Evolutionary conservation across 805 yeast species (phyloP), one percentile per base, ranked within the genome.

Genomic region (Suhomyces canberraensis): DNA sequence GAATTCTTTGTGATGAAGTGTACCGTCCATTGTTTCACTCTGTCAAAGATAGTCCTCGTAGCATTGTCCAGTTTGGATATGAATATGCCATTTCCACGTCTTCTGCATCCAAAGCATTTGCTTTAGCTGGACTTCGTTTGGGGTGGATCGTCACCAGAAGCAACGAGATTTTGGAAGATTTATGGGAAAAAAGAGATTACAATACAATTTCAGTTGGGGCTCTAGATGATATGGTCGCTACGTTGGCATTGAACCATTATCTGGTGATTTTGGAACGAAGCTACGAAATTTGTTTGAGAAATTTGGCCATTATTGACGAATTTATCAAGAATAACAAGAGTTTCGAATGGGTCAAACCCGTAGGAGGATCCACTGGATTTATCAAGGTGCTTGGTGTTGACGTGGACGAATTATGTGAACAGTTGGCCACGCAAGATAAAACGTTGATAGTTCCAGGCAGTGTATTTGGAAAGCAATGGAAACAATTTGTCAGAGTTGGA

Each of bases 81-180:
- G 61, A 59, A 2, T 66, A 63, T 40, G 68, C 73, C 4, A 60
- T 75, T 25, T 61, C 70, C 7, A 73, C 79, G 1, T 64, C 75
- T 3, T 73, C 79, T 5, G 66, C 68, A 60, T 73, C 79, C n/a
- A 76, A 75, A 47, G 76, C 78, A 3, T 75, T 66, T 45, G 62
- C 78, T 1, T 52, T 73, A 32, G 80, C 81, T 7, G 81, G 81
- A 4, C 53, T 74, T 18, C 53, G 81, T 31, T 34, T 75, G 16
- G 80, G 81, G 5, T 76, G 81, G 81, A 53, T 75, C 8, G 71
- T 64, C 4, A 50, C 71, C 6, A 54, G 56, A 20, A 63, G 70
- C 46, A 35, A 35, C 15, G 37, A 37, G 3, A 40, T 69, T 4
- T 37, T 68, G 13, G 41, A 50, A 11, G 61, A 54, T 29, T 58